phyloP scores from a whole-genome alignment of 805 yeast genomes.

The Spathaspora gorwiae region DNA sequence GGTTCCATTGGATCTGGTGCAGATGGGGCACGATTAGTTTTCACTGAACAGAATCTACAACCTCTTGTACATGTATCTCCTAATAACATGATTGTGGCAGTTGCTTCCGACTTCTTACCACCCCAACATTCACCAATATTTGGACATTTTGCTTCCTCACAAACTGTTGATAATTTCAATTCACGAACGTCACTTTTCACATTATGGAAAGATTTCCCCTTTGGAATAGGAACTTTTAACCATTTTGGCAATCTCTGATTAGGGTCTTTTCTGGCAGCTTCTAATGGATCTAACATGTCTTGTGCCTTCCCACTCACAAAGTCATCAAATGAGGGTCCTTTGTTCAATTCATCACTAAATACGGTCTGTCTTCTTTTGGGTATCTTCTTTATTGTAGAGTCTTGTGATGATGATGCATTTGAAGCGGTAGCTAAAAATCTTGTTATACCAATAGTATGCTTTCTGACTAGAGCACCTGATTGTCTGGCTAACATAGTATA shows the following conservation, averaged over 20 bases:
- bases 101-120: slow-evolving; percentile 88
- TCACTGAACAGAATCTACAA: slow-evolving; percentile 97
- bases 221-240: slow-evolving; percentile 96
- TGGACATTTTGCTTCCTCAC: slow-evolving; percentile 99
- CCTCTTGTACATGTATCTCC: slow-evolving; percentile 99
- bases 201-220: slow-evolving; percentile 77
- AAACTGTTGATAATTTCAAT: slow-evolving; percentile 85
- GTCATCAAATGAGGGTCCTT: slow-evolving; percentile 93
- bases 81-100: slow-evolving; percentile 95
- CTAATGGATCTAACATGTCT: slow-evolving; percentile 69
- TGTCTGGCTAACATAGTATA: background rate
- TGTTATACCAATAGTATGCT: background rate
- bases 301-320: slow-evolving; percentile 81
- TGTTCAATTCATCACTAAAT: slow-evolving; percentile 65
- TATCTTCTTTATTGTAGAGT: slow-evolving; percentile 7
- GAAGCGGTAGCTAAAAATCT: slow-evolving; percentile 13
- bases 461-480: background rate
- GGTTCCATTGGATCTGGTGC: slow-evolving; percentile 96
- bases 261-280: slow-evolving; percentile 63
- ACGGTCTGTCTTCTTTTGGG: slow-evolving; percentile 49
- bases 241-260: slow-evolving; percentile 80
- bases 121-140: slow-evolving; percentile 99
- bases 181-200: slow-evolving; percentile 85
- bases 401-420: slow-evolving; percentile 1
- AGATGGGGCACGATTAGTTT: slow-evolving; percentile 82